Base-by-base conservation (phyloP, 2,329 filamentous ascomycete species). In the Mollisia scopiformis region DNA sequence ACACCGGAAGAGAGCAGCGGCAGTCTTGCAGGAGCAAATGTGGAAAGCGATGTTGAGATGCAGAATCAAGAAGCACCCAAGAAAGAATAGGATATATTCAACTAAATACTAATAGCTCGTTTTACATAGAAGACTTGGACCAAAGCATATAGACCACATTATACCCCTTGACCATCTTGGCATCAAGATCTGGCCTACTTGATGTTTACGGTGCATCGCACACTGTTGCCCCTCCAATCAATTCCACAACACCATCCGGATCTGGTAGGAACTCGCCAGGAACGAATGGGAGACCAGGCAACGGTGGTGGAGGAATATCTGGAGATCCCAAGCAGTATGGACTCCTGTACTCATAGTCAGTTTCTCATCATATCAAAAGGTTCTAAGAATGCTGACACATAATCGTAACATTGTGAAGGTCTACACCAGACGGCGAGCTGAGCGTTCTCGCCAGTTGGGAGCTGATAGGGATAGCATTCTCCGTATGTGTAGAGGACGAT, bases 11-110 rank as follows among this genome's bases (percentile, higher is more conserved):
- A 41, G 19, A 61, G 35, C 53, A 31, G 33, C 7, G 57, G 37
- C 23, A 61, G 65, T 49, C n/a, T 50, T 39, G 46, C 27, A 10
- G 53, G 16, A 23, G 46, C 30, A 23, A 41, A 16, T 25, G 57
- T 27, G 14, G 64, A 63, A 33, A 65, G 59, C 46, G 62, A 66
- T 61, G 21, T 64, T 25, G 62, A 63, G 31, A 62, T 47, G 52
- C 62, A 65, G 39, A 27, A 31, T 35, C 41, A 51, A 33, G 28
- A 13, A 6, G 23, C 31, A 23, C 11, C 8, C 7, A 46, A 58
- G 25, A 43, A 41, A 21, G n/a, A 46, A 39, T 55, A 25, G 53
- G 28, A 11, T 5, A 1, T 16, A n/a, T n/a, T n/a, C n/a, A n/a
- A n/a, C n/a, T n/a, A n/a, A n/a, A n/a, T n/a, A n/a, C n/a, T n/a